Conservation (phyloP, 208 protist genomes). For the Acanthamoeba triangularis region DNA sequence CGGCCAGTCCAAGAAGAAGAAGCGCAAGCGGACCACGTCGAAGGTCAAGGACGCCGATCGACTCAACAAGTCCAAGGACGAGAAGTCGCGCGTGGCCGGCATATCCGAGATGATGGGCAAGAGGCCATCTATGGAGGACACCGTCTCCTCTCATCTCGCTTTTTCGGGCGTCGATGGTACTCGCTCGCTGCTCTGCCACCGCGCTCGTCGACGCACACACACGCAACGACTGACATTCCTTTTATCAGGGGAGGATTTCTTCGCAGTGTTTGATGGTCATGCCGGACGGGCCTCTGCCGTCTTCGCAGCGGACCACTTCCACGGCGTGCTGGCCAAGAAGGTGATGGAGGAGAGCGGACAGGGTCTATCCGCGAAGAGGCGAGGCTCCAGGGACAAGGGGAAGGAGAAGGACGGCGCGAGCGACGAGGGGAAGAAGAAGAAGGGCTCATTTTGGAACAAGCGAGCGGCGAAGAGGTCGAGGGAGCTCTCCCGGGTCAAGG, state of each 20-base stretch:
- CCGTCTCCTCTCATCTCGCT: constrained; percentile 53
- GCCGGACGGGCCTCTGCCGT: constrained; percentile 65
- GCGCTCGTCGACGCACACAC: neutral
- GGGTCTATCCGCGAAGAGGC: neutral
- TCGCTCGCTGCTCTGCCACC: neutral
- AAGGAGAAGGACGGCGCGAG: constrained; percentile 9
- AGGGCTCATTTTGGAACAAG: constrained; percentile 55
- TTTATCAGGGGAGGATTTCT: constrained; percentile 57
- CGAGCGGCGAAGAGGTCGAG: constrained; percentile 12
- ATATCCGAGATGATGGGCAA: constrained; percentile 78
- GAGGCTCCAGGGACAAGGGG: neutral
- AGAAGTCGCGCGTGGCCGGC: constrained; percentile 46
- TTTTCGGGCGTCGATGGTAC: constrained; percentile 61
- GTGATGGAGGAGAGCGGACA: constrained; percentile 10
- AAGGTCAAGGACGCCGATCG: constrained; percentile 20
- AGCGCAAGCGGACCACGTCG: constrained; percentile 27
- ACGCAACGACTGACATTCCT: neutral
- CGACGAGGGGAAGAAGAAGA: neutral
- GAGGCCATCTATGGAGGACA: constrained; percentile 75
- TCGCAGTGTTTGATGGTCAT: constrained; percentile 75
- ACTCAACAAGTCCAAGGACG: neutral
- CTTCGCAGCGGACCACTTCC: constrained; percentile 72
- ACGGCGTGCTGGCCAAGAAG: constrained; percentile 65
- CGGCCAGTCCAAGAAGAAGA: constrained; percentile 38
- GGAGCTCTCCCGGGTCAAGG: neutral